Evolutionary conservation across 306 rosid genomes (phyloP), one percentile per base, ranked within the genome.

Genomic region (Fragaria iinumae): DNA sequence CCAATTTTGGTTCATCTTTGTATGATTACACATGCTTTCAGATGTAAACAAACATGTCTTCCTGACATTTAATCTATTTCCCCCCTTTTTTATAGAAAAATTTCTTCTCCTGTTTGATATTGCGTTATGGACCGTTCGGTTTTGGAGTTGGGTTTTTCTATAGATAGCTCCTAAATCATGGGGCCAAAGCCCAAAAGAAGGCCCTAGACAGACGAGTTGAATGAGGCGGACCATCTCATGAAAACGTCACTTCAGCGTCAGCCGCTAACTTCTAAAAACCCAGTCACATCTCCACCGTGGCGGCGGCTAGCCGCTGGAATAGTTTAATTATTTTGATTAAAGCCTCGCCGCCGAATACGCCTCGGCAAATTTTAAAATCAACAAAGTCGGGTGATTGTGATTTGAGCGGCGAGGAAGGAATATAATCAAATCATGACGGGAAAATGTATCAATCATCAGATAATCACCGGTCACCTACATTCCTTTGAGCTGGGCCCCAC

Each of bases 1-100:
- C 68, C 55, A 25, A 23, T 57, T 73, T 57, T 57, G 77, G 16
- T 73, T 14, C 55, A n/a, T 23, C 44, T 23, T 41, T 55, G 67
- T 39, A 7, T 56, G 48, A 52, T 21, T 2, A 38, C 16, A 23
- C 18, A 52, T 70, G 59, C 4, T 29, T 29, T 32, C 25, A 71
- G 27, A 36, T 29, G 75, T 49, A 49, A 71, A 41, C 25, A 16
- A 41, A 73, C 68, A 39, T 73, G 27, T 56, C 48, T 23, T 39
- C 4, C 20, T 1, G 45, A 65, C 45, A 34, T 29, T 27, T 27
- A 12, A 5, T 57, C 39, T 4, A 17, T 23, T 4, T 5, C 21
- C 64, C 11, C 21, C 34, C 11, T 18, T 10, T 23, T 9, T 23
- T 21, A 21, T 23, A 56, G 63, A 21, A n/a, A 60, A 1, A 0